Evolutionary conservation across 495 filamentous ascomycete species (phyloP), one percentile per base, ranked within the genome.

Genomic region (Chaetomium tenue): DNA sequence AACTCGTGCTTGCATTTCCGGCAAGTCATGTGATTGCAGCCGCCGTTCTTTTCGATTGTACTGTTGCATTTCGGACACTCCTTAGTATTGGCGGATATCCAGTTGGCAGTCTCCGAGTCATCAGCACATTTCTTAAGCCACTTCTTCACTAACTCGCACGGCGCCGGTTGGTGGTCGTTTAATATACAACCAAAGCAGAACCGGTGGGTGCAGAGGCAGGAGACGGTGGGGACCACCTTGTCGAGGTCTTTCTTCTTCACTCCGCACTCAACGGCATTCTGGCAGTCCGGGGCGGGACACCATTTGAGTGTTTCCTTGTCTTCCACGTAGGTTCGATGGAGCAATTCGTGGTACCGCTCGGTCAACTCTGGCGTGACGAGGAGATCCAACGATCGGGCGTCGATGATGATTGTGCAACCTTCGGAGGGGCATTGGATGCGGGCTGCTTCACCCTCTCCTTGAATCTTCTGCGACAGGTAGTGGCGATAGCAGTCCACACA

Each of bases 1-100:
- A 98, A 98, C 75, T 98, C 94, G 72, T 98, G 89, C 71, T 94
- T 93, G 81, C 94, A 98, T 77, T 98, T 98, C 52, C 94, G 86
- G 76, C 94, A 98, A 0, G 94, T 98, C 94, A 98, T 98, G 73
- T 98, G 94, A 81, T 98, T 98, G 78, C 94, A 98, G 6, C 94
- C 94, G 20, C 94, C 94, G 67, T 98, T 98, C 83, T 98, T 98
- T 80, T 98, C 94, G 55, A 98, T 98, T 1, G 95, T 98, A 8
- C 94, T 97, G 63, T 88, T 82, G 76, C 94, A 98, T 72, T 89
- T 94, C 0, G 95, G 93, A 66, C 94, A 98, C 74, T 98, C 94
- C 73, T 98, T 98, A 16, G 94, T 98, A 72, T 98, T 96, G 46
- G 94, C 94, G 0, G 94, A 97, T 61, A 98, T 98, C 94, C 94